Base-by-base conservation (phyloP, 805 yeast species). In the Blastobotrys robertii region DNA sequence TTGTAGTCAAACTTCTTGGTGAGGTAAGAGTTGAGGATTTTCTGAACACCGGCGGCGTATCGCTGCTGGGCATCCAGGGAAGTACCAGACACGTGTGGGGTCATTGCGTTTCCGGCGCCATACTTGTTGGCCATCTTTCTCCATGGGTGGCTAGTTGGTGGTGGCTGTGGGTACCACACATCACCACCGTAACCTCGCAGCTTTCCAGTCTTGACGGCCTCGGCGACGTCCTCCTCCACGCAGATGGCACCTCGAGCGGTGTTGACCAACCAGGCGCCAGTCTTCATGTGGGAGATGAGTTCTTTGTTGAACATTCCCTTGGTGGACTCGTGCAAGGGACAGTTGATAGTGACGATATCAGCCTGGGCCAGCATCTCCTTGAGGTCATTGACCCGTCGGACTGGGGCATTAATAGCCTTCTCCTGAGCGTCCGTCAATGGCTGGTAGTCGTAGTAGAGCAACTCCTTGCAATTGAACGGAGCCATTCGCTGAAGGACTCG, bases 121-220 rank as follows among this genome's bases (percentile, higher is more conserved):
- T 69, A 73, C 55, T 73, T 66, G 73, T 81, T 80, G 39, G 66
- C 58, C 77, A 81, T 73, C 8, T 68, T 43, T 69, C 86, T 72
- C 92, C 92, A 83, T 51, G 87, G 87, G 57, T 81, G 87, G 60
- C 71, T 72, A 43, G 67, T 65, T 50, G 87, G 86, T 22, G 90
- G 84, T 35, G 94, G 94, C 63, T 83, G 94, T n/a, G 80, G 81
- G 67, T 56, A 73, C 86, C 90, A 82, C 14, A 83, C 92, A 62
- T 83, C 92, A 53, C 90, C 92, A 55, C 88, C 92, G 58, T 82
- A 83, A 41, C 88, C 90, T 54, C 80, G 69, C 39, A 83, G 59
- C 53, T 79, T 79, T 39, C 92, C 92, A 32, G 76, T 64, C 43
- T 68, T 58, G 33, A 83, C 73, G 1, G 90, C 90, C 10, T 70